Conservation (phyloP, 2,329 filamentous ascomycete species). For the Penicillium sp. region DNA sequence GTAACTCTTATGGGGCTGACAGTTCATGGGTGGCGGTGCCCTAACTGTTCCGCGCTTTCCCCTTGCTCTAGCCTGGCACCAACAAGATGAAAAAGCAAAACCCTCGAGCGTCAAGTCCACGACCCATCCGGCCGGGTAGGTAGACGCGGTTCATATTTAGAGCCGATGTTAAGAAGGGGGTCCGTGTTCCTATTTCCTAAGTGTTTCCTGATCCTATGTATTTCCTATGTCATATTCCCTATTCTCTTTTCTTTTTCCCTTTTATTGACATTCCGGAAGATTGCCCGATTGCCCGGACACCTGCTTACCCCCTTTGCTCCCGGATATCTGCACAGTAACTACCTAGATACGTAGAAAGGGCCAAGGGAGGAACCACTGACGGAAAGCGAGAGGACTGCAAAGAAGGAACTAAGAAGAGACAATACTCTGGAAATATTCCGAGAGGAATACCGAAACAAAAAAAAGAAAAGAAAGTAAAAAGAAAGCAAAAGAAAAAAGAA, state of each 20-base stretch:
- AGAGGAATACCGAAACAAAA: background rate
- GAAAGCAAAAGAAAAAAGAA: background rate
- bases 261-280: conserved; percentile 12
- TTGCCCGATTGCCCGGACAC: conserved; percentile 11
- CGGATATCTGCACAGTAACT: background rate
- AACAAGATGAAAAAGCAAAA: background rate
- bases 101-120: background rate
- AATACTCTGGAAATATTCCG: background rate
- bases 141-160: background rate
- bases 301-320: conserved; percentile 7
- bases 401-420: background rate
- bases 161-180: background rate
- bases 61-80: conserved; percentile 11
- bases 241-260: background rate
- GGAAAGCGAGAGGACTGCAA: background rate
- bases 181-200: background rate
- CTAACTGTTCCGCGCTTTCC: conserved; percentile 3
- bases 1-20: conserved; percentile 25
- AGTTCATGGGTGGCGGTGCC: conserved; percentile 17
- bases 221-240: too few relatives aligned
- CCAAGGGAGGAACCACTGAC: background rate
- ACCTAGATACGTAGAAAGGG: background rate
- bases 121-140: background rate
- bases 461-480: background rate
- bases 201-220: too few relatives aligned